A percentile compares a stretch with the other conserved stretches of the same genome.
phyloP scores from a whole-genome alignment of 495 filamentous ascomycete genomes.

The Patellaria atrata region DNA sequence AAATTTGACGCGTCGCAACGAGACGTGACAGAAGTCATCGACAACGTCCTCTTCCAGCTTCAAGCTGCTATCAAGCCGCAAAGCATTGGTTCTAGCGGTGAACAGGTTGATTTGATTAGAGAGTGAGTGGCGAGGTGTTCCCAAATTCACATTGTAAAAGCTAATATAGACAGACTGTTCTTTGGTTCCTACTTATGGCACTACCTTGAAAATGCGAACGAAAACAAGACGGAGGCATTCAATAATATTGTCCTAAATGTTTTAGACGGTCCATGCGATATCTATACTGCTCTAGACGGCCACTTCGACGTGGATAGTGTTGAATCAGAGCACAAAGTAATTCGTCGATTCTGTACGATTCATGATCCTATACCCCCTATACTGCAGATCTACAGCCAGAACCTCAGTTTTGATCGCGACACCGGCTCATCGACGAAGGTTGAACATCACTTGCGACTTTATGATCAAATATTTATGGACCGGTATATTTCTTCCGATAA shows the following conservation, averaged over 20 bases:
- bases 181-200: constrained; percentile 2
- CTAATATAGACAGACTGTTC: constrained; percentile 17
- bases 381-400: constrained; percentile 76
- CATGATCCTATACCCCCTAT: constrained; percentile 68
- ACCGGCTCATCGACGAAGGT: constrained; percentile 55
- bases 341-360: constrained; percentile 51
- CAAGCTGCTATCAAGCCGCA: constrained; percentile 67
- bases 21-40: constrained; percentile 91
- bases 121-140: constrained; percentile 30
- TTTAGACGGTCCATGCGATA: constrained; percentile 31
- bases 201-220: not conserved
- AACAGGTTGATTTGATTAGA: constrained; percentile 69
- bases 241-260: constrained; percentile 1
- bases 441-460: constrained; percentile 57
- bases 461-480: constrained; percentile 71
- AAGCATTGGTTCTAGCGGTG: constrained; percentile 43
- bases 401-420: constrained; percentile 52
- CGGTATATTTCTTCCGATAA: constrained; percentile 51
- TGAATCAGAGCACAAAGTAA: constrained; percentile 41
- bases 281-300: constrained; percentile 72
- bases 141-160: constrained; percentile 1
- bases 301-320: constrained; percentile 57
- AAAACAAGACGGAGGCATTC: constrained; percentile 3
- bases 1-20: constrained; percentile 58
- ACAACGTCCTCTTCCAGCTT: constrained; percentile 78